Conservation (phyloP, 2,329 filamentous ascomycete species). For the Ophiostoma australiae region DNA sequence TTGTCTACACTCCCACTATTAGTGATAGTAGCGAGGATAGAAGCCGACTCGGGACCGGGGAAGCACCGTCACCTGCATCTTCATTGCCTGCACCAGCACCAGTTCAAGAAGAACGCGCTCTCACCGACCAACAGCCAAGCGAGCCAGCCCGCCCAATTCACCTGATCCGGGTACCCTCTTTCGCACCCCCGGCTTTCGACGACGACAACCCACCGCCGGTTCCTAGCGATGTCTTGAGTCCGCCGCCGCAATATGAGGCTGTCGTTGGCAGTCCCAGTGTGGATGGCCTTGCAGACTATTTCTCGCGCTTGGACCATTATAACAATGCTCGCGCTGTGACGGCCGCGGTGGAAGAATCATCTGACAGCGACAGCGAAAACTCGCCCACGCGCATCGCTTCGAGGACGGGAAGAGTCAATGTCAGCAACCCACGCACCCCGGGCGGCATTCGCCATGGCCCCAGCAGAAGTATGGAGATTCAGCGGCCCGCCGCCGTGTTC, state of each 20-base stretch:
- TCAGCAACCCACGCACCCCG: conserved; percentile 53
- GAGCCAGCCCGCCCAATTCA: conserved; percentile 68
- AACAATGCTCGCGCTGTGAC: conserved; percentile 39
- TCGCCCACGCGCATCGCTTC: conserved; percentile 44
- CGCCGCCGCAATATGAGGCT: conserved; percentile 77
- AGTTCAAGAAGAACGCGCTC: conserved; percentile 27
- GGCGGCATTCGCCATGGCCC: conserved; percentile 46
- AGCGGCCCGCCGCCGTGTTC: conserved; percentile 38
- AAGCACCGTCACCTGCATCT: neutral
- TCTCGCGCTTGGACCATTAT: conserved; percentile 70
- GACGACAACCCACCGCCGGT: conserved; percentile 67
- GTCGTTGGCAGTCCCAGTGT: conserved; percentile 67
- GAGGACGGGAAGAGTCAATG: conserved; percentile 52
- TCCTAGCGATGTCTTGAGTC: conserved; percentile 53
- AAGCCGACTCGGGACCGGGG: neutral
- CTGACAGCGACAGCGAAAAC: conserved; percentile 36
- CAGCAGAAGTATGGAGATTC: conserved; percentile 54
- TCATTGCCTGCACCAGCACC: conserved; percentile 30
- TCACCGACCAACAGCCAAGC: conserved; percentile 28
- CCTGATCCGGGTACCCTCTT: conserved; percentile 74
- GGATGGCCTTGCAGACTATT: conserved; percentile 77
- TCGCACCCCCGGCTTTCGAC: conserved; percentile 82
- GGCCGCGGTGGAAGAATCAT: conserved; percentile 36
- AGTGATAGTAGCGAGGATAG: neutral
- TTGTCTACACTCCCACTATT: conserved; percentile 19